Evolutionary conservation across 148 eudicot genomes (phyloP).

Genomic region (Camellia japonica): DNA sequence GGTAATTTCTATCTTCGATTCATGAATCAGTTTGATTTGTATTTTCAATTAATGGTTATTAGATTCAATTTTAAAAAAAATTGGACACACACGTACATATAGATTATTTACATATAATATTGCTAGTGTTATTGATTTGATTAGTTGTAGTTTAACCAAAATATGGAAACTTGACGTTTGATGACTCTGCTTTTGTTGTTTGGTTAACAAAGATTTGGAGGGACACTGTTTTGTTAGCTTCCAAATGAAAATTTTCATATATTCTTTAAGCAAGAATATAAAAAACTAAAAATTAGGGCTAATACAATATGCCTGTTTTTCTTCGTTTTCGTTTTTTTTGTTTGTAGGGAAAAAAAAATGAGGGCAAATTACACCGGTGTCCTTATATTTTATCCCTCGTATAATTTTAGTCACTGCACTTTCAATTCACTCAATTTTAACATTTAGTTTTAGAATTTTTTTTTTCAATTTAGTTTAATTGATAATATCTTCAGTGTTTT

Average conservation of each 20-base stretch:
- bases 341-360: too few species aligned
- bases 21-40: neutral
- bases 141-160: neutral
- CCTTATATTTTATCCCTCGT: too few species aligned
- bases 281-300: neutral
- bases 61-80: neutral
- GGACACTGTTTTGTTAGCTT: neutral
- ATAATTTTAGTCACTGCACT: too few species aligned
- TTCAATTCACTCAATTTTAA: too few species aligned
- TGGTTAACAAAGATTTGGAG: neutral
- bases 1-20: slow-evolving; percentile 17
- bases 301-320: neutral
- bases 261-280: neutral
- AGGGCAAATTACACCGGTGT: too few species aligned
- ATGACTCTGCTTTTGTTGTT: neutral
- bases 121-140: neutral
- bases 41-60: neutral
- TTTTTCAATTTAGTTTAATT: too few species aligned
- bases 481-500: too few species aligned
- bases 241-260: neutral
- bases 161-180: neutral
- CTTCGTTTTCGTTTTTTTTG: neutral
- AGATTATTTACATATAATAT: neutral
- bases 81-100: neutral
- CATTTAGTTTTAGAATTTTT: too few species aligned